Percentiles rank a stretch among this genome's conserved stretches.
phyloP scores from a whole-genome alignment of 352 stramenopile species.

The Blastocystis sp. region DNA sequence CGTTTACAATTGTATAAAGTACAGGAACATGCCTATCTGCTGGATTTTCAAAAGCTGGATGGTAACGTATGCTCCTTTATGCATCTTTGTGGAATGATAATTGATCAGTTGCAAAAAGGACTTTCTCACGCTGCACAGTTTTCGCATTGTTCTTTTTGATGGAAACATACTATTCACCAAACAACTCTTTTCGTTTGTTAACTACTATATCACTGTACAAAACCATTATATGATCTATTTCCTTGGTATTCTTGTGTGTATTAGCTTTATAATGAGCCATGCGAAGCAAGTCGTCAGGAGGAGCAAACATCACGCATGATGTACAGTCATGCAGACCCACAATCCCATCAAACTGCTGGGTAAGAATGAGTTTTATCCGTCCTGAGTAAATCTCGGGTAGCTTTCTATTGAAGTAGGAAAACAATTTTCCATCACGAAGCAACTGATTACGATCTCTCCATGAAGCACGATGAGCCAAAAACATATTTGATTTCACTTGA shows the following conservation, averaged over 20 bases:
- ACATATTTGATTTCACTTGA: background rate
- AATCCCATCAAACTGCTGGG: background rate
- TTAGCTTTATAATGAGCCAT: background rate
- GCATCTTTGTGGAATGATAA: slow-evolving; percentile 95
- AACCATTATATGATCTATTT: background rate
- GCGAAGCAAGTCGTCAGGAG: background rate
- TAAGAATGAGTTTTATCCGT: background rate
- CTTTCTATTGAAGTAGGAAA: background rate
- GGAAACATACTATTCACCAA: background rate
- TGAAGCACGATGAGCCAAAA: background rate
- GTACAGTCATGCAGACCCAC: background rate
- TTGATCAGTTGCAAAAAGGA: slow-evolving; percentile 82
- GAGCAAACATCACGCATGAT: background rate
- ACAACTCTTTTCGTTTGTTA: background rate
- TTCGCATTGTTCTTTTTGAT: background rate
- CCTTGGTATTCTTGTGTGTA: background rate
- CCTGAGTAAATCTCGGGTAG: background rate
- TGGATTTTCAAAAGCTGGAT: slow-evolving; percentile 91
- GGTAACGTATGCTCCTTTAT: slow-evolving; percentile 98
- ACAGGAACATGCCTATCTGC: slow-evolving; percentile 95
- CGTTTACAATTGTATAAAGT: slow-evolving; percentile 69
- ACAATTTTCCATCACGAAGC: background rate
- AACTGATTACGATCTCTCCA: background rate
- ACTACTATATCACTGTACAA: background rate
- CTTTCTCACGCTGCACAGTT: background rate